phyloP scores from a whole-genome alignment of 176 grass and related monocot species.

The Musa beccarii region DNA sequence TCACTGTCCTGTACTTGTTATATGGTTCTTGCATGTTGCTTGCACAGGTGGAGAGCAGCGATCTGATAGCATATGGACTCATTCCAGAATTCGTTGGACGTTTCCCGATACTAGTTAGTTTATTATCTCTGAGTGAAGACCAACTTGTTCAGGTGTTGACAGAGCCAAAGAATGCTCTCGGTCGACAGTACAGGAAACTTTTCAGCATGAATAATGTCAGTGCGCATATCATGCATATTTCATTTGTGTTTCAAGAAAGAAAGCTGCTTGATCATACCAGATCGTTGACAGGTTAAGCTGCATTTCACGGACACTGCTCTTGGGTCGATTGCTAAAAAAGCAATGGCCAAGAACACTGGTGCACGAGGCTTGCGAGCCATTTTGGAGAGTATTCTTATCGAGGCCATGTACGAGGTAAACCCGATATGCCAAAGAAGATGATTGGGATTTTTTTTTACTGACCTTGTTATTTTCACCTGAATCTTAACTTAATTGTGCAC shows the following conservation, averaged over 20 bases:
- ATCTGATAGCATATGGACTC: conserved; percentile 92
- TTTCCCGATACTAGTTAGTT: conserved; percentile 88
- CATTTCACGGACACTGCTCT: conserved; percentile 88
- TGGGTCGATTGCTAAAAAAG: conserved; percentile 78
- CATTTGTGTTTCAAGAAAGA: background rate
- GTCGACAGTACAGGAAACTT: conserved; percentile 96
- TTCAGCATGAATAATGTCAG: conserved; percentile 97
- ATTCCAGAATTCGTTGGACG: conserved; percentile 99
- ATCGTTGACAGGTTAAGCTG: conserved; percentile 81
- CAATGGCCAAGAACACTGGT: conserved; percentile 91
- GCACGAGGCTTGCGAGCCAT: conserved; percentile 87
- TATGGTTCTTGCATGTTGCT: background rate
- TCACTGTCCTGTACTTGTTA: background rate
- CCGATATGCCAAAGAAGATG: background rate
- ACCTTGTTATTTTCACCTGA: too few species aligned
- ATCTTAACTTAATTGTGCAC: conserved; percentile 1
- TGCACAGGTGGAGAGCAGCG: conserved; percentile 87
- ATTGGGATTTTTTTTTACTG: too few species aligned
- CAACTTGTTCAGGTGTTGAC: conserved; percentile 93
- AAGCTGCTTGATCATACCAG: background rate
- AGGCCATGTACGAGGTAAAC: conserved; percentile 91
- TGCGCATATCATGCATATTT: background rate
- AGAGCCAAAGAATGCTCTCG: conserved; percentile 84
- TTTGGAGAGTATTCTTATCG: conserved; percentile 94
- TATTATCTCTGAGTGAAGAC: conserved; percentile 70